Conservation (phyloP, 2,329 filamentous ascomycete genomes). For the Ustulina deusta region DNA sequence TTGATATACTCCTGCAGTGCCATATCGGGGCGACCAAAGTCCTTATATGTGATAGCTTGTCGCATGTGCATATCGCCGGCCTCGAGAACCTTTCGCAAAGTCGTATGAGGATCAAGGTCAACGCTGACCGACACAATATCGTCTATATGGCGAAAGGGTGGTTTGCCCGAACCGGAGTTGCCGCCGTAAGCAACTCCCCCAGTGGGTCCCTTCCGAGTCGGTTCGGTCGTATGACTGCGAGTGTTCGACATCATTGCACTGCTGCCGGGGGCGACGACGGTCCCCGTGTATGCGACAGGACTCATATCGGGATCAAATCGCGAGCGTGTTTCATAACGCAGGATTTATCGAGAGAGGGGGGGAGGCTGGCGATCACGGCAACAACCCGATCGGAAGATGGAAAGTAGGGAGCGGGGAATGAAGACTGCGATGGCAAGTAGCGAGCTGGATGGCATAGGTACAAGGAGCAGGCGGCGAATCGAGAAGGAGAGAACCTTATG, state of each 20-base stretch:
- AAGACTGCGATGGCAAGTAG: constrained; percentile 16
- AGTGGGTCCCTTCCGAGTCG: constrained; percentile 9
- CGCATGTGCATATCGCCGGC: constrained; percentile 65
- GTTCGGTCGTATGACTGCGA: constrained; percentile 31
- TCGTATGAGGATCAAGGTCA: constrained; percentile 62
- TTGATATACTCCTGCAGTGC: constrained; percentile 88
- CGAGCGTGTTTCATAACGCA: constrained; percentile 29
- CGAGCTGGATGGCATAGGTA: constrained; percentile 11
- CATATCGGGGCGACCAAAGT: constrained; percentile 75
- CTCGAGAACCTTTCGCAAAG: constrained; percentile 66
- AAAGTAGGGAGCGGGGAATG: not conserved
- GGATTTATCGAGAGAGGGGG: not conserved
- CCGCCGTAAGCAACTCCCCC: constrained; percentile 29
- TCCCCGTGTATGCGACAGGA: constrained; percentile 43
- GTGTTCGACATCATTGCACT: constrained; percentile 40
- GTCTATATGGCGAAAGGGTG: constrained; percentile 65
- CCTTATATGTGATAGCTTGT: constrained; percentile 71
- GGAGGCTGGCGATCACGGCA: constrained; percentile 5
- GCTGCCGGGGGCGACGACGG: constrained; percentile 25
- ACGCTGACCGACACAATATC: constrained; percentile 62
- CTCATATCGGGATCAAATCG: constrained; percentile 42
- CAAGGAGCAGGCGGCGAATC: constrained; percentile 14
- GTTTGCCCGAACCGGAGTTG: constrained; percentile 43
- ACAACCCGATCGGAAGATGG: constrained; percentile 1
- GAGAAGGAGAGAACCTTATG: constrained; percentile 41